Conservation (phyloP, 148 eudicot genomes). For the Heliosperma pusillum region DNA sequence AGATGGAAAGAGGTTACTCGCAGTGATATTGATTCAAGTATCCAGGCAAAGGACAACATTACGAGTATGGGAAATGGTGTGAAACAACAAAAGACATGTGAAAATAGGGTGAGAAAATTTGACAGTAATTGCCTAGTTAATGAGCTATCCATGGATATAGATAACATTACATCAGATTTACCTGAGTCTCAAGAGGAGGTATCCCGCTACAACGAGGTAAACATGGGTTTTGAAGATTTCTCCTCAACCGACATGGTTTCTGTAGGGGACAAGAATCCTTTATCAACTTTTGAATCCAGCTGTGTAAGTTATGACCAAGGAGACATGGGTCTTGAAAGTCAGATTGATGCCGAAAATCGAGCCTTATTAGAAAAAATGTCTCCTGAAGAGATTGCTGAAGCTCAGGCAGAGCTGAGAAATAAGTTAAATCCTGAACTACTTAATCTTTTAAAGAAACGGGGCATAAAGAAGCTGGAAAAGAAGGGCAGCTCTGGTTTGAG, state of each 20-base stretch:
- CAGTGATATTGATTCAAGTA: conserved; percentile 18
- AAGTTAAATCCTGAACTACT: conserved; percentile 63
- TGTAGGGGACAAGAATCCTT: conserved; percentile 19
- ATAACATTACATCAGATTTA: conserved; percentile 5
- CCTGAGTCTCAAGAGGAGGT: conserved; percentile 2
- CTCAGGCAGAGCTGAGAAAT: conserved; percentile 64
- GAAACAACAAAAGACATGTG: conserved; percentile 24
- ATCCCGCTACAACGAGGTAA: conserved; percentile 12
- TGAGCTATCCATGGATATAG: conserved; percentile 11
- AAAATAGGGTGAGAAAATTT: conserved; percentile 16
- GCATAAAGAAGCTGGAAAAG: conserved; percentile 45
- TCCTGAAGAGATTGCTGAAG: conserved; percentile 81
- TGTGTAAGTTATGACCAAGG: conserved; percentile 24
- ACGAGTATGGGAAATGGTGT: background rate
- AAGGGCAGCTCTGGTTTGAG: conserved; percentile 27
- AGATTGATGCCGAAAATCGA: conserved; percentile 88
- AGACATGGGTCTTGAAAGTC: conserved; percentile 48
- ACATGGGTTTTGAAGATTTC: conserved; percentile 11
- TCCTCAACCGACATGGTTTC: conserved; percentile 6
- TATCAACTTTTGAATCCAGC: conserved; percentile 11
- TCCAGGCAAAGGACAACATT: conserved; percentile 20
- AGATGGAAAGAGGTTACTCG: conserved; percentile 47
- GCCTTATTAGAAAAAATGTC: conserved; percentile 66
- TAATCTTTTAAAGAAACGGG: conserved; percentile 50
- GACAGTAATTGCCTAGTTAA: conserved; percentile 19